These are phyloP conservation scores for Cenococcum geophilum DNA, from an alignment of 495 filamentous ascomycete species.

Conservation along the genomic window DNA sequence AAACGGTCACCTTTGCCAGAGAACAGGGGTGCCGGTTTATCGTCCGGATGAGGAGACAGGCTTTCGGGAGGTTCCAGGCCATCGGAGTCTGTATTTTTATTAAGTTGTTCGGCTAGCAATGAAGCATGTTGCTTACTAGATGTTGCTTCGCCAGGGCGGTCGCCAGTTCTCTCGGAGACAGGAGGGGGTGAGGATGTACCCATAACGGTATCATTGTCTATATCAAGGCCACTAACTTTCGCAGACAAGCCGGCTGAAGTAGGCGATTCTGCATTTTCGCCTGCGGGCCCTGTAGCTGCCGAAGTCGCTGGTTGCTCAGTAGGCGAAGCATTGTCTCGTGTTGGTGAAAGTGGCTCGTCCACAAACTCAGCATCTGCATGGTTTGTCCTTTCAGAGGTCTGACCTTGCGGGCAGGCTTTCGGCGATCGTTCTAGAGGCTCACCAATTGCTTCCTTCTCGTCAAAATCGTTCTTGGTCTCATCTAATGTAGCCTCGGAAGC, in stretches of 20 bases:
- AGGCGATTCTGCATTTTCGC: conserved; percentile 43
- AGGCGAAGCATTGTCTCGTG: conserved; percentile 34
- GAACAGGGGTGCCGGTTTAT: conserved; percentile 65
- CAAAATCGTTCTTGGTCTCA: conserved; percentile 50
- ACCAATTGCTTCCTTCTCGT: conserved; percentile 36
- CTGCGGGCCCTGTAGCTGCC: conserved; percentile 33
- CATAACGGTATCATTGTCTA: conserved; percentile 46
- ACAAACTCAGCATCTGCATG: conserved; percentile 55
- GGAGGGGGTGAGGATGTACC: conserved; percentile 16
- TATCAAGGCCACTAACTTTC: conserved; percentile 47
- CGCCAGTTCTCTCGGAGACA: conserved; percentile 6
- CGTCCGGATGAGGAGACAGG: conserved; percentile 55
- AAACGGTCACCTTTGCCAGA: conserved; percentile 27
- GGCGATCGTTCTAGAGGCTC: conserved; percentile 23
- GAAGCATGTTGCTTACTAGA: conserved; percentile 21
- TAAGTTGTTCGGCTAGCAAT: conserved; percentile 30
- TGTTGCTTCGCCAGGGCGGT: conserved; percentile 10
- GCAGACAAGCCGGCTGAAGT: conserved; percentile 48
- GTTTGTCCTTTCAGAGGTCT: conserved; percentile 8
- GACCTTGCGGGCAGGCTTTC: conserved; percentile 13
- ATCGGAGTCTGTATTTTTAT: conserved; percentile 18
- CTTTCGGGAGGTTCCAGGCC: conserved; percentile 21
- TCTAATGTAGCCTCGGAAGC: conserved; percentile 61
- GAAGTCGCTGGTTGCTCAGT: not conserved
- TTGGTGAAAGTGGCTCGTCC: conserved; percentile 61